Percentiles rank a stretch among this genome's conserved stretches.
phyloP scores from a whole-genome alignment of 345 rosid species.

The Diplotaxis tenuifolia region DNA sequence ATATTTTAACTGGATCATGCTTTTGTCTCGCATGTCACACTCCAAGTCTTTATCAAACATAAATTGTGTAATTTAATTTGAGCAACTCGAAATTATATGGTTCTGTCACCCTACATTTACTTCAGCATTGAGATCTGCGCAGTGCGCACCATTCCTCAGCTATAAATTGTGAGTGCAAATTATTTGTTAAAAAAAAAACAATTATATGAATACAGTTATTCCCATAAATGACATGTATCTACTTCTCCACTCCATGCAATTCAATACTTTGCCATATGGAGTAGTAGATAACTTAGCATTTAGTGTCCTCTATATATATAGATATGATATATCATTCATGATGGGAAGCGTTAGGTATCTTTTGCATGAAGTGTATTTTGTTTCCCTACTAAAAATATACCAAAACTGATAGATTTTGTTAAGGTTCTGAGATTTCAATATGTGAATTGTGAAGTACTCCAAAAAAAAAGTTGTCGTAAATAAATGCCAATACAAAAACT shows the following conservation, averaged over 20 bases:
- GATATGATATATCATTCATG: no score
- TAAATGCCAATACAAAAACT: not conserved
- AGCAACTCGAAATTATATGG: not conserved
- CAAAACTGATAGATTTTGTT: not conserved
- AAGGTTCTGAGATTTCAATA: conserved; percentile 9
- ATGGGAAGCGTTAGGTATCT: not conserved
- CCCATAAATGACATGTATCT: conserved; percentile 5
- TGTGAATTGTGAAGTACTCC: not conserved
- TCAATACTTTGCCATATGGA: not conserved
- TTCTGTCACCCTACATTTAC: not conserved
- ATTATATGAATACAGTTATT: not conserved
- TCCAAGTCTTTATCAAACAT: conserved; percentile 6
- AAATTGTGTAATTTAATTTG: conserved; percentile 1
- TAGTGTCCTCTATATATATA: not conserved
- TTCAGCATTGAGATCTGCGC: conserved; percentile 27
- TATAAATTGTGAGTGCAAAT: not conserved
- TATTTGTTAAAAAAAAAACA: no score
- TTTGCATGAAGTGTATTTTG: not conserved
- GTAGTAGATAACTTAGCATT: not conserved
- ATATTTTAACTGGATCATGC: not conserved
- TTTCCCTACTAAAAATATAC: not conserved
- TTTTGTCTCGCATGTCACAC: not conserved
- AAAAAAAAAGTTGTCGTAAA: not conserved
- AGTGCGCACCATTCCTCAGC: conserved; percentile 9
- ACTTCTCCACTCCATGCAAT: conserved; percentile 12